Percentiles rank a stretch among this genome's conserved stretches.
Conservation (phyloP, 2,329 filamentous ascomycete species). For the Westerdykella aurantiaca region DNA sequence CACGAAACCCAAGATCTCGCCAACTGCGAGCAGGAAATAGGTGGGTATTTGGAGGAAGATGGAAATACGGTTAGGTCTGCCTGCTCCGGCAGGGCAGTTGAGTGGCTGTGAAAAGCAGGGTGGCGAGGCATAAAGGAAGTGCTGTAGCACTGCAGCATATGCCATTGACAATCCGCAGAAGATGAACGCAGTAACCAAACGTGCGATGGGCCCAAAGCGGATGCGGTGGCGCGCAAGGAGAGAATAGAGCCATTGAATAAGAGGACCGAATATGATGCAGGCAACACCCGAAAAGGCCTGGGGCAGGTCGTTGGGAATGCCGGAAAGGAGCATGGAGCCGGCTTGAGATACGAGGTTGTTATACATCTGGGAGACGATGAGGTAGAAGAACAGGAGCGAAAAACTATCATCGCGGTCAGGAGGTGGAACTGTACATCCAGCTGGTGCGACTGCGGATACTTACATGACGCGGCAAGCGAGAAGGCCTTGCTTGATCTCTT, state of each 20-base stretch:
- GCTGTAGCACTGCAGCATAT: conserved; percentile 19
- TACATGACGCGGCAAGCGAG: conserved; percentile 18
- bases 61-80: conserved; percentile 30
- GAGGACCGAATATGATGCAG: conserved; percentile 20
- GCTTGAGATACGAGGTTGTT: conserved; percentile 31
- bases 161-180: conserved; percentile 14
- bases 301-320: conserved; percentile 30
- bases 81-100: conserved; percentile 20
- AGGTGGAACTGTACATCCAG: background rate
- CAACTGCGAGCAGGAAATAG: conserved; percentile 33
- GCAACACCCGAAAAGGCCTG: conserved; percentile 19
- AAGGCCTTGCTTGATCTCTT: conserved; percentile 17
- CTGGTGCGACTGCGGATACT: background rate
- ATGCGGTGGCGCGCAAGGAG: conserved; percentile 13
- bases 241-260: conserved; percentile 17
- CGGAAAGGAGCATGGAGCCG: conserved; percentile 20
- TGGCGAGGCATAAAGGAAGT: conserved; percentile 20
- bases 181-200: conserved; percentile 17
- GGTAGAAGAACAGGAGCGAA: conserved; percentile 24
- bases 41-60: conserved; percentile 37
- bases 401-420: conserved; percentile 9
- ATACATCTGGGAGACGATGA: conserved; percentile 25
- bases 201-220: conserved; percentile 16
- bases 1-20: conserved; percentile 38
- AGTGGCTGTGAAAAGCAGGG: conserved; percentile 35